Percentiles rank a stretch among this genome's conserved stretches.
Evolutionary conservation across 345 rosid species (phyloP).

Genomic region (Triadica sebifera): DNA sequence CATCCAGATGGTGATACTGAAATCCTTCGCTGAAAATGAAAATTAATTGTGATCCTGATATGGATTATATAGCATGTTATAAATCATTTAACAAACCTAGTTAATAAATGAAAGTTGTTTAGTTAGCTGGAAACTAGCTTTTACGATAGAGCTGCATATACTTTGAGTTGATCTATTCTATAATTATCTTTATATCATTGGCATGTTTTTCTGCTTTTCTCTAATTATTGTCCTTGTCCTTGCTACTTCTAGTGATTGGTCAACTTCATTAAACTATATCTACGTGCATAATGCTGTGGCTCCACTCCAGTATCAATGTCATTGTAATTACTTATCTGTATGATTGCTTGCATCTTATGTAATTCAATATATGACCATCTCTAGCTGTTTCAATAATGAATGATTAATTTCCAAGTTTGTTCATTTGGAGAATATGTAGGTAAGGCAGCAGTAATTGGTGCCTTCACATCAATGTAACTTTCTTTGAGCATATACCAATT

Average conservation of each 20-base stretch:
- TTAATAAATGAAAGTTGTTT: not conserved
- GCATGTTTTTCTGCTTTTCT: constrained; percentile 9
- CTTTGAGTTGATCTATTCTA: constrained; percentile 9
- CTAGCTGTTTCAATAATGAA: not conserved
- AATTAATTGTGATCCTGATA: constrained; percentile 10
- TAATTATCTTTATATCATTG: not conserved
- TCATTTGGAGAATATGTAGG: too few relatives aligned
- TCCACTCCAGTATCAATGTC: not conserved
- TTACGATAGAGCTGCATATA: constrained; percentile 17
- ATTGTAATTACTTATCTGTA: not conserved
- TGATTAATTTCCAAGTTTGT: not conserved
- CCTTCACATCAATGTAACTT: too few relatives aligned
- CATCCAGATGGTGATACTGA: too few relatives aligned
- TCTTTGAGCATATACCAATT: too few relatives aligned
- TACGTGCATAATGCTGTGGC: not conserved
- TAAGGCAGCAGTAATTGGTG: too few relatives aligned
- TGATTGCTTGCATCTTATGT: too few relatives aligned
- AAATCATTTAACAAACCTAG: not conserved
- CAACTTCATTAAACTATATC: not conserved
- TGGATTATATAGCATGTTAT: not conserved
- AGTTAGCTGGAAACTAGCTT: constrained; percentile 24
- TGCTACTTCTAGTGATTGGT: not conserved
- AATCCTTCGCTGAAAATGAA: not conserved
- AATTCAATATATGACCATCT: not conserved
- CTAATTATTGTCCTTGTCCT: constrained; percentile 4